phyloP scores from a whole-genome alignment of 2,329 filamentous ascomycete species.

The Beauveria sp. region DNA sequence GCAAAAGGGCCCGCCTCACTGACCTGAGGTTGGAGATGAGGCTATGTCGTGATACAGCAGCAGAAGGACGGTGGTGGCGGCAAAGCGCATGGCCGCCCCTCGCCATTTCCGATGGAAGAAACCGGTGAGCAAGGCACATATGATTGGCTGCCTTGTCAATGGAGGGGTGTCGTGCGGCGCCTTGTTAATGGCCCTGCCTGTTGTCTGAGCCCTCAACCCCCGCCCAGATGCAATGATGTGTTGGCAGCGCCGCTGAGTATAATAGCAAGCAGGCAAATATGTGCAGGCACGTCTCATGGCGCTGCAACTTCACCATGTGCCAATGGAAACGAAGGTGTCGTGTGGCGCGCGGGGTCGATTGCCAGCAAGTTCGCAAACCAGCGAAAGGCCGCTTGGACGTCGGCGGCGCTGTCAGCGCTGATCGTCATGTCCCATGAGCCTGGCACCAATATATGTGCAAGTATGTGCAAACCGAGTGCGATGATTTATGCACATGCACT shows the following conservation, averaged over 20 bases:
- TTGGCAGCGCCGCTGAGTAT: conserved; percentile 12
- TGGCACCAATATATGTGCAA: conserved; percentile 9
- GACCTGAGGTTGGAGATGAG: conserved; percentile 1
- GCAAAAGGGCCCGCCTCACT: not conserved
- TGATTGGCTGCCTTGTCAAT: conserved; percentile 9
- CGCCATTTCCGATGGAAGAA: not conserved
- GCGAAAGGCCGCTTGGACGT: conserved; percentile 9
- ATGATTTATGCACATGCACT: conserved; percentile 5
- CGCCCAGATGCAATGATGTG: conserved; percentile 13
- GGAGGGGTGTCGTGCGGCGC: conserved; percentile 9
- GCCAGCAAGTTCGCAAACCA: conserved; percentile 5
- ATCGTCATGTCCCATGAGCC: conserved; percentile 10
- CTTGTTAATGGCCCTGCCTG: not conserved
- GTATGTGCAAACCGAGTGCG: not conserved
- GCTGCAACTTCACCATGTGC: conserved; percentile 7
- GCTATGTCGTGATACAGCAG: conserved; percentile 6
- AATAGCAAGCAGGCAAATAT: conserved; percentile 2
- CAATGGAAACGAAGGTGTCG: conserved; percentile 6
- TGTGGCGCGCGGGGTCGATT: conserved; percentile 12
- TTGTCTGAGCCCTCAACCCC: conserved; percentile 9
- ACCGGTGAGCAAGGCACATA: conserved; percentile 7
- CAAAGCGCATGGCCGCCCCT: conserved; percentile 2
- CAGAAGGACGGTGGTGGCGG: not conserved
- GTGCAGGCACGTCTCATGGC: not conserved
- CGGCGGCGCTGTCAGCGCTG: conserved; percentile 8